Evolutionary conservation across 2,329 filamentous ascomycete genomes (phyloP), one percentile per base, ranked within the genome.

Genomic region (Phyllosticta capitalensis): DNA sequence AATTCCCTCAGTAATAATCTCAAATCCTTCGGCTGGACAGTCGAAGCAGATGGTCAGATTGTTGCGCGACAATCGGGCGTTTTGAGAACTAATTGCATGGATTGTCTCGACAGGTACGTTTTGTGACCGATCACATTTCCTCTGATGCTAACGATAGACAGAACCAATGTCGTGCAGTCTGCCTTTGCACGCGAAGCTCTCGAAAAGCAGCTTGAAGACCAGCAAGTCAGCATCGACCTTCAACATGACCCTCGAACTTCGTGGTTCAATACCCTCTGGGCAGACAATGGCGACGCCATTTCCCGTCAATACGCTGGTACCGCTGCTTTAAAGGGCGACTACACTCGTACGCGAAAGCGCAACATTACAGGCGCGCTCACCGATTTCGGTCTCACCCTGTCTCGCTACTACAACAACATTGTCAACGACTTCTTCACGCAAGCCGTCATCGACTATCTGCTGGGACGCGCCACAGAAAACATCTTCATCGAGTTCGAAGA

Each of bases 361-460:
- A 88, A 97, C 69, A 94, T 95, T 67, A 86, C 89, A 1, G 94
- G 94, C 2, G 92, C 92, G 0, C 74, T 99, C 61, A 95, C 92
- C 38, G 94, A 99, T 68, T 84, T 96, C 55, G 90, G 91, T 0
- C 79, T 97, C 55, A 96, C 92, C 0, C 78, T 99, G 50, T 92
- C 89, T 24, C 79, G 90, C 49, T 86, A 86, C 69, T 87, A 84
- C 69, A 87, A 81, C 69, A 97, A 96, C 65, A 94, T 97, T 74
- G 91, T 99, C 64, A 96, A 95, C 65, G 94, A 99, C 74, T 96
- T 95, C 72, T 97, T 97, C 73, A 88, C 92, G 21, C 94, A 99
- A 71, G 89, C 91, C 0, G 90, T 89, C 55, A 96, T 99, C 64
- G 94, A 99, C 71, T 97, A 94, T 69, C 81, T 96, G 3, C 82